Base-by-base conservation (phyloP, 805 yeast genomes). In the Zygotorulaspora danielsina region DNA sequence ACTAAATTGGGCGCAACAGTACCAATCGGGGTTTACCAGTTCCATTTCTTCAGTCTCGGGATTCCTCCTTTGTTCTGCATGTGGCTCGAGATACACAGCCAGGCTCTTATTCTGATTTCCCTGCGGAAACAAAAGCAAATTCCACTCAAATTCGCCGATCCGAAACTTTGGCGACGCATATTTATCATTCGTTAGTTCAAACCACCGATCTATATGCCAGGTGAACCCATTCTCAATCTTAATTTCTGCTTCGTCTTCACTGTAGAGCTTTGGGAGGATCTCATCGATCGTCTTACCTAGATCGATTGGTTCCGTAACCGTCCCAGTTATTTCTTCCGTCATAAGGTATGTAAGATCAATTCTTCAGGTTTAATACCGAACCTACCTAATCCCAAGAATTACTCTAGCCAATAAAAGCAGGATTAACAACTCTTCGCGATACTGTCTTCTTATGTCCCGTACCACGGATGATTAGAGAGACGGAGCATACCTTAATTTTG, bases 1-100 rank as follows among this genome's bases (percentile, higher is more conserved):
- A 3, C 84, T 84, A 64, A 93, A 93, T 54, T 88, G 95, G 2
- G 93, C 95, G 64, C 97, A 88, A n/a, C 78, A 81, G 40, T 79
- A 79, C 95, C 96, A 88, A 41, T 76, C 75, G 2, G 73, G 70
- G 41, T 66, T 65, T n/a, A 47, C 54, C 2, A 55, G 54, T 13
- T 44, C 63, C 25, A 41, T 13, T 21, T 47, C 57, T 1, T 52
- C 60, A 4, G 61, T 56, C 9, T 57, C 61, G 2, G 48, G 56
- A 19, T 59, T 53, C 12, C 45, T 39, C n/a, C 51, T 41, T 22
- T 55, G 51, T 26, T 61, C 61, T 10, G 63, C 61, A 44, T 76
- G 74, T 0, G 95, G 93, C 51, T 87, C 95, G 46, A 93, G 65
- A 59, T 87, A 93, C 18, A 87, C 61, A 0, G 96, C 86, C 6